Conservation (phyloP, 2,329 filamentous ascomycete species). For the Xylaria sp. region DNA sequence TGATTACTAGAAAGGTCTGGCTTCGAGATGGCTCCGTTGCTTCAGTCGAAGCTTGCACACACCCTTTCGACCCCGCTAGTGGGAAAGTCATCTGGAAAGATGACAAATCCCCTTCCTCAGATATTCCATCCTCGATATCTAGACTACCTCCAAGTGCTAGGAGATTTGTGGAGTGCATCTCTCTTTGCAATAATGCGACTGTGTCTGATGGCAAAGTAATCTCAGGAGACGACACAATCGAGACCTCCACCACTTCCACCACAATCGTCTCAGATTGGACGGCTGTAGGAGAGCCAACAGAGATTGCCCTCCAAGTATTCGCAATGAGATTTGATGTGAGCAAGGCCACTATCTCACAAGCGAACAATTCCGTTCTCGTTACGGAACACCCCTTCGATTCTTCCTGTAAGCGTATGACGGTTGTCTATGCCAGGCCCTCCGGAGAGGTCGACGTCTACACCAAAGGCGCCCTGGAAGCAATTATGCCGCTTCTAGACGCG, state of each 20-base stretch:
- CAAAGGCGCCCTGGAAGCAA: conserved; percentile 68
- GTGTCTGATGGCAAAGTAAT: conserved; percentile 57
- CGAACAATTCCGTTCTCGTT: conserved; percentile 58
- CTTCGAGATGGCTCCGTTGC: conserved; percentile 64
- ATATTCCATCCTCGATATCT: conserved; percentile 40
- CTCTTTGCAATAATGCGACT: conserved; percentile 69
- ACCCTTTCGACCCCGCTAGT: conserved; percentile 70
- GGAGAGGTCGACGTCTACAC: conserved; percentile 59
- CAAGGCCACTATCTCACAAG: conserved; percentile 53
- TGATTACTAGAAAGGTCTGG: conserved; percentile 72
- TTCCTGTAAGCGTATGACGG: conserved; percentile 78
- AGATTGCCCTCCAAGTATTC: conserved; percentile 79
- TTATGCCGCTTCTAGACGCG: conserved; percentile 62
- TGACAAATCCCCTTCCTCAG: conserved; percentile 42
- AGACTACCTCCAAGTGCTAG: conserved; percentile 50
- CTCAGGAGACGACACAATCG: conserved; percentile 54
- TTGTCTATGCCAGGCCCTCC: conserved; percentile 63
- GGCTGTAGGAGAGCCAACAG: conserved; percentile 74
- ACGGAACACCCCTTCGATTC: conserved; percentile 79
- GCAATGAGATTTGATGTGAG: conserved; percentile 72
- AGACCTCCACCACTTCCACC: conserved; percentile 59
- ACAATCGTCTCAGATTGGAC: conserved; percentile 62
- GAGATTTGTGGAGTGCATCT: conserved; percentile 63
- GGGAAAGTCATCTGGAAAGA: conserved; percentile 60
- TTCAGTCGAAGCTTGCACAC: conserved; percentile 63